Evolutionary conservation across 306 rosid species (phyloP).

Genomic region (Cicer bijugum): DNA sequence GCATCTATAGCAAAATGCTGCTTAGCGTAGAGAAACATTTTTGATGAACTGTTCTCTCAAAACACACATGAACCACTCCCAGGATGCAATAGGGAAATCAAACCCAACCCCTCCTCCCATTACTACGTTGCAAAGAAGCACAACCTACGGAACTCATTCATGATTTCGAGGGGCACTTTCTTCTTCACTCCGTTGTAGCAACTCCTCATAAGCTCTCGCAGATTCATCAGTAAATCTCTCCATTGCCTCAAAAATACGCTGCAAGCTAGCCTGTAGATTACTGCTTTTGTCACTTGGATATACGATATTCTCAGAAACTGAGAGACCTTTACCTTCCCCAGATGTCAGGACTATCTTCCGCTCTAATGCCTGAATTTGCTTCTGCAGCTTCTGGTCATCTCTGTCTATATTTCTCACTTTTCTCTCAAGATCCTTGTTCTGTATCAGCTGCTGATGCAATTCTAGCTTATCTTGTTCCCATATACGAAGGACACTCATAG

Average conservation of each 20-base stretch:
- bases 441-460: slow-evolving; percentile 69
- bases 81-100: slow-evolving; percentile 7
- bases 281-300: slow-evolving; percentile 80
- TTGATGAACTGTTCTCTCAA: not conserved
- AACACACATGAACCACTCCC: slow-evolving; percentile 11
- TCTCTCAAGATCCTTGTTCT: slow-evolving; percentile 79
- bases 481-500: slow-evolving; percentile 71
- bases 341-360: slow-evolving; percentile 63
- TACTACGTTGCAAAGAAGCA: not conserved
- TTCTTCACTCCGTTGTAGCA: slow-evolving; percentile 75
- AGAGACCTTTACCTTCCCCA: slow-evolving; percentile 58
- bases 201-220: slow-evolving; percentile 77
- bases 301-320: slow-evolving; percentile 64
- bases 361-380: slow-evolving; percentile 86
- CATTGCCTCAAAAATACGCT: slow-evolving; percentile 91
- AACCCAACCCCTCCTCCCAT: slow-evolving; percentile 39
- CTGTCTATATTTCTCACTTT: slow-evolving; percentile 73
- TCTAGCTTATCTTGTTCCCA: slow-evolving; percentile 89
- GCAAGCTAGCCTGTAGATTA: slow-evolving; percentile 82
- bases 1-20: slow-evolving; percentile 32
- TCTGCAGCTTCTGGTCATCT: slow-evolving; percentile 88
- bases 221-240: slow-evolving; percentile 80
- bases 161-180: slow-evolving; percentile 52
- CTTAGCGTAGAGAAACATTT: slow-evolving; percentile 4
- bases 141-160: slow-evolving; percentile 52